phyloP scores from a whole-genome alignment of 345 rosid genomes.

The Acer campestre region DNA sequence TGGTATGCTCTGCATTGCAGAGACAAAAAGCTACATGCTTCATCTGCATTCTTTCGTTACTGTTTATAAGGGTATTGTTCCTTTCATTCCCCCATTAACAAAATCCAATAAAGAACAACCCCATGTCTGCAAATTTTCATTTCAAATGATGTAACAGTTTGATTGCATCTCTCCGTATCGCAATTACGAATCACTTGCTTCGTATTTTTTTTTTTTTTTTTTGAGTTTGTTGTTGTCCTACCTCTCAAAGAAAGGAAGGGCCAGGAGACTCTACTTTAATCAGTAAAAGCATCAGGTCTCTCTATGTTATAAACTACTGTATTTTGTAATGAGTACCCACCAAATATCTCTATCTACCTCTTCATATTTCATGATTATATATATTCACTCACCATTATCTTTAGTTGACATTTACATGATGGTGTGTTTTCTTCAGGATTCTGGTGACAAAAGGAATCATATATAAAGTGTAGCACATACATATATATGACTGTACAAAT shows the following conservation, averaged over 20 bases:
- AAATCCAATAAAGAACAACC: too few relatives aligned
- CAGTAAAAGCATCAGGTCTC: conserved; percentile 20
- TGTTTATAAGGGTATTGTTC: conserved; percentile 20
- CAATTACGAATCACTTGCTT: not conserved
- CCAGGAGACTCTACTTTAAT: not conserved
- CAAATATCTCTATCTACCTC: not conserved
- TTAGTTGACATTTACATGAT: not conserved
- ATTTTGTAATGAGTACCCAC: not conserved
- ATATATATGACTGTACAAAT: not conserved
- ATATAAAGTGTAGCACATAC: not conserved
- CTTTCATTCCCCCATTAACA: conserved; percentile 32
- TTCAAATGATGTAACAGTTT: too few relatives aligned
- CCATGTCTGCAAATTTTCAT: too few relatives aligned
- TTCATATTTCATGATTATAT: not conserved
- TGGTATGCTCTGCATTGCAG: conserved; percentile 21
- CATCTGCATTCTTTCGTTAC: conserved; percentile 1
- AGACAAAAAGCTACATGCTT: conserved; percentile 33
- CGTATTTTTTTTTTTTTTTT: conserved; percentile 7
- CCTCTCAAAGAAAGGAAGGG: conserved; percentile 9
- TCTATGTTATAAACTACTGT: not conserved
- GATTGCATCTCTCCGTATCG: not conserved
- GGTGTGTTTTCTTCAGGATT: not conserved
- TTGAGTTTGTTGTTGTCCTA: conserved; percentile 2
- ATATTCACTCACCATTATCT: not conserved
- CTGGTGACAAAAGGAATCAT: not conserved